These are phyloP conservation scores for Oryza glumipatula DNA, from an alignment of 176 grass and related monocot species.

Conservation along the genomic window DNA sequence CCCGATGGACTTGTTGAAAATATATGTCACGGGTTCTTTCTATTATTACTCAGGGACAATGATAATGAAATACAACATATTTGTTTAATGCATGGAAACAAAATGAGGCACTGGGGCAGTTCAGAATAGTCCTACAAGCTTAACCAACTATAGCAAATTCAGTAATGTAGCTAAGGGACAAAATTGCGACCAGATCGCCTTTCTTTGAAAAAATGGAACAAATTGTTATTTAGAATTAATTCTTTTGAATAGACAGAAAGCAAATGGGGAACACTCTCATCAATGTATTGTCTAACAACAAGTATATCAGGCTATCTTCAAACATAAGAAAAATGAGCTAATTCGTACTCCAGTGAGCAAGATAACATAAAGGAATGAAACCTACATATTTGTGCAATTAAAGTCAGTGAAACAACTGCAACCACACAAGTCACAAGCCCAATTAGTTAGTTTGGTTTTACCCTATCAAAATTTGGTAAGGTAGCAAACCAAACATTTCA, in stretches of 20 bases:
- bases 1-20: background rate
- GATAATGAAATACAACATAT: background rate
- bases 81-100: background rate
- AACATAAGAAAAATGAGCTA: conserved; percentile 12
- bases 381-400: background rate
- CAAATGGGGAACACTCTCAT: background rate
- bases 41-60: background rate
- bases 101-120: background rate
- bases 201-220: background rate
- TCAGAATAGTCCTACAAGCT: background rate
- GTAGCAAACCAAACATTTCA: background rate
- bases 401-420: conserved; percentile 1
- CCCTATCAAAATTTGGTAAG: background rate
- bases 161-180: background rate
- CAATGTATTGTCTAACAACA: background rate
- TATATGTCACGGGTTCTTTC: background rate
- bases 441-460: background rate
- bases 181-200: background rate
- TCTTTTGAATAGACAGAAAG: background rate
- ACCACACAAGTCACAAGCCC: background rate
- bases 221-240: background rate
- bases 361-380: background rate
- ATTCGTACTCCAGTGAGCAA: background rate
- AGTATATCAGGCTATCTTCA: background rate
- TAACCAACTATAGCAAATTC: background rate